A percentile compares a stretch with the other conserved stretches of the same genome.
These are phyloP conservation scores for Eimeria sp. DNA, from an alignment of 169 alveolate species.

Conservation along the genomic window DNA sequence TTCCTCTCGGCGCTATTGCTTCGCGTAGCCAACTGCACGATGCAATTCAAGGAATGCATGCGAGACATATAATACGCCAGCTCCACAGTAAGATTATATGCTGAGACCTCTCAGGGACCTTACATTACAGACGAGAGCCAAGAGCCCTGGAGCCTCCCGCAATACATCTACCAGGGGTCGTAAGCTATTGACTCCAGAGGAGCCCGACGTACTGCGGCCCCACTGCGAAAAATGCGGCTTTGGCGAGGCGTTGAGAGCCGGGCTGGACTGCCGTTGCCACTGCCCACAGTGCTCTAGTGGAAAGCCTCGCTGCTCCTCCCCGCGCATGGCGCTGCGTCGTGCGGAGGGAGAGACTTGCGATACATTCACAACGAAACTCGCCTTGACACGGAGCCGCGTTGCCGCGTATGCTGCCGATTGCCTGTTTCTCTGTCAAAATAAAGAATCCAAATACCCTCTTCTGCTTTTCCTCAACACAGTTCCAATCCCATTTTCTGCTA, in stretches of 20 bases:
- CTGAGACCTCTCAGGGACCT: slow-evolving; percentile 8
- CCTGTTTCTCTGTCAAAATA: background rate
- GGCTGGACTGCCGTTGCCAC: slow-evolving; percentile 77
- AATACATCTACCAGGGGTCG: slow-evolving; percentile 29
- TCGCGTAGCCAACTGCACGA: background rate
- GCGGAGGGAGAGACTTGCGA: slow-evolving; percentile 51
- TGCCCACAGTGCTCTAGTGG: slow-evolving; percentile 63
- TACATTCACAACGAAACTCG: slow-evolving; percentile 46
- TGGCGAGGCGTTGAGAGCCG: slow-evolving; percentile 69
- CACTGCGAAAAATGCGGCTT: slow-evolving; percentile 68
- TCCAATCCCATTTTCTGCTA: too few relatives aligned
- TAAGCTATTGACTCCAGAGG: slow-evolving; percentile 33
- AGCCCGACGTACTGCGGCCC: slow-evolving; percentile 66
- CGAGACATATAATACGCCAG: background rate
- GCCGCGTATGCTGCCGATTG: slow-evolving; percentile 24
- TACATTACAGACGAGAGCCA: background rate
- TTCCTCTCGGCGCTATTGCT: background rate
- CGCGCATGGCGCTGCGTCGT: slow-evolving; percentile 75
- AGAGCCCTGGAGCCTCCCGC: background rate
- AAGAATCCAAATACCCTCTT: background rate
- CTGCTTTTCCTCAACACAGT: too few relatives aligned
- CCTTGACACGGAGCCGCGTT: slow-evolving; percentile 66
- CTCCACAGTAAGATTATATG: background rate
- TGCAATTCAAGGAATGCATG: background rate
- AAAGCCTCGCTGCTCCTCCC: slow-evolving; percentile 75